These are phyloP conservation scores for Mimosa pudica DNA, from an alignment of 306 rosid species.

Conservation along the genomic window DNA sequence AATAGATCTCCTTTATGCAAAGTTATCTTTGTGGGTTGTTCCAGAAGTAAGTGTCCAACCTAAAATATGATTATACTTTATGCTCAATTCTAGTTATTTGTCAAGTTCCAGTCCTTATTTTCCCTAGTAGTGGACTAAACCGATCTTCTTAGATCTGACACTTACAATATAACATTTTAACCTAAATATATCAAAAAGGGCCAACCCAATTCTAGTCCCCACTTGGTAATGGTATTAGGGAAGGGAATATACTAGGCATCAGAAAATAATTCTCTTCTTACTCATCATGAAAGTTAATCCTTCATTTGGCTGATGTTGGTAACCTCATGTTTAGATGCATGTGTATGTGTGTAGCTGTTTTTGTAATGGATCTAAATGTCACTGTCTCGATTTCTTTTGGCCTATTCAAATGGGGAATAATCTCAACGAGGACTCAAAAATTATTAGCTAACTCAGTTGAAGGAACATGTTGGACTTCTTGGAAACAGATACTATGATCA, in stretches of 20 bases:
- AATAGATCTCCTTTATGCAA: constrained; percentile 93
- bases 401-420: constrained; percentile 34
- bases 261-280: neutral
- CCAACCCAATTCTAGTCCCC: no score
- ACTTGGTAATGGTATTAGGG: no score
- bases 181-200: neutral
- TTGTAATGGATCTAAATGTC: neutral
- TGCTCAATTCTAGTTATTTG: constrained; percentile 10
- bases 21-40: constrained; percentile 82
- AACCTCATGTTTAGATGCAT: neutral
- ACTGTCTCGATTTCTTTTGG: neutral
- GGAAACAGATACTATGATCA: constrained; percentile 34
- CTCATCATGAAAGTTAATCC: neutral
- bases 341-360: neutral
- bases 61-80: constrained; percentile 7
- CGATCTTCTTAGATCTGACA: constrained; percentile 5
- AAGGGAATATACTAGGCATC: no score
- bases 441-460: constrained; percentile 32
- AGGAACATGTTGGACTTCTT: constrained; percentile 63
- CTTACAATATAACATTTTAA: neutral
- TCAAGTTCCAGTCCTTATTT: neutral
- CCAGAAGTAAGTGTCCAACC: constrained; percentile 75
- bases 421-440: constrained; percentile 22
- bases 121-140: neutral
- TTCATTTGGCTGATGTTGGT: neutral